Evolutionary conservation across 2,329 filamentous ascomycete genomes (phyloP).

Genomic region (Xylariomycetidae sp.): DNA sequence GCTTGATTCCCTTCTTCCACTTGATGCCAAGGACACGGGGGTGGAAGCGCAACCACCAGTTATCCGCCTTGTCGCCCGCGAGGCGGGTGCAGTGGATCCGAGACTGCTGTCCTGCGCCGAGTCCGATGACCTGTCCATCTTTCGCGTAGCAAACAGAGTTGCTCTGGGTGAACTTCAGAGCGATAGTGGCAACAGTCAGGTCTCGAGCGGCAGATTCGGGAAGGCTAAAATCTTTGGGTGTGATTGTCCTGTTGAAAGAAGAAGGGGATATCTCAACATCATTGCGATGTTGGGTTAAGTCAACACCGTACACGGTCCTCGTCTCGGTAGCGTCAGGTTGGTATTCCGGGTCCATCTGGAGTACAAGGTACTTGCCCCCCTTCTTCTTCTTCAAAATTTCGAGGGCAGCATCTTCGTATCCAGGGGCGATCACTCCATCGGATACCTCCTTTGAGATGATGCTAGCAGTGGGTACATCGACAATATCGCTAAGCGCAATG

Average conservation of each 20-base stretch:
- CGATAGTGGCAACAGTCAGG: slow-evolving; percentile 91
- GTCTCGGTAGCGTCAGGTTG: slow-evolving; percentile 75
- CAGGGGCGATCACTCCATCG: slow-evolving; percentile 90
- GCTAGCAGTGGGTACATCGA: slow-evolving; percentile 89
- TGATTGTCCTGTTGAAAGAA: slow-evolving; percentile 81
- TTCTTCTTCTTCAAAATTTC: slow-evolving; percentile 97
- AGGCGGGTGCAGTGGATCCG: slow-evolving; percentile 98
- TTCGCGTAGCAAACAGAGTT: slow-evolving; percentile 98
- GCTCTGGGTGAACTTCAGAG: slow-evolving; percentile 97
- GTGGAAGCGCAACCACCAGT: slow-evolving; percentile 99
- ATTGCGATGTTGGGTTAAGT: slow-evolving; percentile 86
- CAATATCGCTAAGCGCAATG: slow-evolving; percentile 85
- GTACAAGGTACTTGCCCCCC: slow-evolving; percentile 91
- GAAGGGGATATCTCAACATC: slow-evolving; percentile 80
- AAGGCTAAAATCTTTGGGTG: slow-evolving; percentile 74
- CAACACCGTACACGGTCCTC: slow-evolving; percentile 86
- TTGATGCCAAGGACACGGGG: slow-evolving; percentile 80
- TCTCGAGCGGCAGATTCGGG: slow-evolving; percentile 82
- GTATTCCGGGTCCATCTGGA: slow-evolving; percentile 90
- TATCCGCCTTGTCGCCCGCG: slow-evolving; percentile 96
- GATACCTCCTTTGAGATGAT: slow-evolving; percentile 98
- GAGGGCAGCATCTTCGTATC: slow-evolving; percentile 78
- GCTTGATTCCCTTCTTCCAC: slow-evolving; percentile 97
- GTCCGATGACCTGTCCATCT: slow-evolving; percentile 88
- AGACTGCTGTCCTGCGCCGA: slow-evolving; percentile 94